A percentile compares a stretch with the other conserved stretches of the same genome.
These are phyloP conservation scores for Prasinococcaceae sp. DNA, from an alignment of 139 green algal species.

Conservation along the genomic window DNA sequence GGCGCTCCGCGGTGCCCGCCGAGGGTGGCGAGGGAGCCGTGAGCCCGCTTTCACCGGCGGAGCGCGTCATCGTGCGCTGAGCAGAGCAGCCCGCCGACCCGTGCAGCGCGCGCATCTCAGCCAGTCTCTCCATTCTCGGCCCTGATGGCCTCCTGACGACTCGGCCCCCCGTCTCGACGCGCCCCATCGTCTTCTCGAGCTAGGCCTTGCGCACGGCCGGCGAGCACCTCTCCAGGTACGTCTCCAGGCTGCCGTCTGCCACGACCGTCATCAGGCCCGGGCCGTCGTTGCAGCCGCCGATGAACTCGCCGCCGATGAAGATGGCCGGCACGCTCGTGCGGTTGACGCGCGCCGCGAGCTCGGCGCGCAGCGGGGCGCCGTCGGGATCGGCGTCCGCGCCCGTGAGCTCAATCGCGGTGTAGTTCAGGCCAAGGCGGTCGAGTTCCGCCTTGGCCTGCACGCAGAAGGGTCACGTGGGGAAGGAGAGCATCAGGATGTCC, in stretches of 20 bases:
- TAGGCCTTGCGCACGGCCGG: background rate
- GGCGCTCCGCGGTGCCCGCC: too few species aligned
- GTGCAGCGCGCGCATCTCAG: too few species aligned
- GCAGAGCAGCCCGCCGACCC: too few species aligned
- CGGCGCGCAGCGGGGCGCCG: background rate
- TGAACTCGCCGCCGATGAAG: slow-evolving; percentile 1
- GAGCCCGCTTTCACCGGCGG: too few species aligned
- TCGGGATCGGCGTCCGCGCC: background rate
- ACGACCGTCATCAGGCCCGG: background rate
- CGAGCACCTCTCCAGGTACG: background rate
- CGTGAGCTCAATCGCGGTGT: slow-evolving; percentile 2
- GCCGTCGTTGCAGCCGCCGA: slow-evolving; percentile 10
- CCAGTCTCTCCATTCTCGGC: too few species aligned
- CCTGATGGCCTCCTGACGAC: too few species aligned
- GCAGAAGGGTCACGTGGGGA: slow-evolving; percentile 9
- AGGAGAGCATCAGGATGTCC: background rate
- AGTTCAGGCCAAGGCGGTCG: background rate
- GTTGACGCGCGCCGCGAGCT: background rate
- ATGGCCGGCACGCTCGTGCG: slow-evolving; percentile 1
- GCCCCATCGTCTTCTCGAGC: too few species aligned
- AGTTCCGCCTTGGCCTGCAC: slow-evolving; percentile 4
- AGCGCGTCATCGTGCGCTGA: too few species aligned
- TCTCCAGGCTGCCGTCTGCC: background rate
- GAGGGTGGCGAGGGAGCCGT: too few species aligned
- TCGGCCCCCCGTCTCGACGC: too few species aligned